Percentiles rank a stretch among this genome's conserved stretches.
Evolutionary conservation across 441 rosid genomes (phyloP).

Genomic region (Gossypium schwendimanii): DNA sequence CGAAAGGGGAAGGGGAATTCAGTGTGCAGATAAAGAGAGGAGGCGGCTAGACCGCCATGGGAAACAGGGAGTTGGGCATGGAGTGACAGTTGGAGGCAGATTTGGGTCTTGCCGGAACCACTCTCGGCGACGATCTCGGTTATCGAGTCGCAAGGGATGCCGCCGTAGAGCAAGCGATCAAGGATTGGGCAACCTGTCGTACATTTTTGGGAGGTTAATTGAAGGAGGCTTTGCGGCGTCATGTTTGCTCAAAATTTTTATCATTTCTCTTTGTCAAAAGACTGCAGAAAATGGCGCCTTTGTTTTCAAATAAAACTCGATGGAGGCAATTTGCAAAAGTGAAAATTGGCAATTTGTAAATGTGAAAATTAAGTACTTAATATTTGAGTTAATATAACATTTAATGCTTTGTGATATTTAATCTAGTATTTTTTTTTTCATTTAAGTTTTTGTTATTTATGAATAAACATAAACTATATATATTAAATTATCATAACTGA

Average conservation of each 20-base stretch:
- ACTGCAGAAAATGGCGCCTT: background rate
- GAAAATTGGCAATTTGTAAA: too few relatives aligned
- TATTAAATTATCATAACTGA: too few relatives aligned
- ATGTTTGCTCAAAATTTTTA: background rate
- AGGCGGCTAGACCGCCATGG: slow-evolving; percentile 65
- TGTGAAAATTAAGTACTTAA: too few relatives aligned
- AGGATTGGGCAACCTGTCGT: slow-evolving; percentile 55
- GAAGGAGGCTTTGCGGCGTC: slow-evolving; percentile 30
- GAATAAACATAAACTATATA: too few relatives aligned
- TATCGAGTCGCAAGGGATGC: slow-evolving; percentile 61
- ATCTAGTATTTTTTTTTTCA: too few relatives aligned
- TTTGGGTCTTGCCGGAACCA: slow-evolving; percentile 82
- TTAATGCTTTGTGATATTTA: too few relatives aligned
- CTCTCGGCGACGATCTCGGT: slow-evolving; percentile 81
- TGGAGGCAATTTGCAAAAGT: background rate
- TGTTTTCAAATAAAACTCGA: background rate
- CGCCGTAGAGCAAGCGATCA: slow-evolving; percentile 59
- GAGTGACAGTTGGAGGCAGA: slow-evolving; percentile 78
- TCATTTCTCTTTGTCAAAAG: background rate
- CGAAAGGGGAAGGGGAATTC: slow-evolving; percentile 78
- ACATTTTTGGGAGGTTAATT: slow-evolving; percentile 34
- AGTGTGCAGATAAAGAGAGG: slow-evolving; percentile 72
- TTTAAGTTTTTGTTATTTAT: too few relatives aligned
- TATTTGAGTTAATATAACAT: too few relatives aligned
- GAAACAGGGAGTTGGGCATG: slow-evolving; percentile 67